phyloP scores from a whole-genome alignment of 2,329 filamentous ascomycete genomes.

The Endoconidiophora polonica region DNA sequence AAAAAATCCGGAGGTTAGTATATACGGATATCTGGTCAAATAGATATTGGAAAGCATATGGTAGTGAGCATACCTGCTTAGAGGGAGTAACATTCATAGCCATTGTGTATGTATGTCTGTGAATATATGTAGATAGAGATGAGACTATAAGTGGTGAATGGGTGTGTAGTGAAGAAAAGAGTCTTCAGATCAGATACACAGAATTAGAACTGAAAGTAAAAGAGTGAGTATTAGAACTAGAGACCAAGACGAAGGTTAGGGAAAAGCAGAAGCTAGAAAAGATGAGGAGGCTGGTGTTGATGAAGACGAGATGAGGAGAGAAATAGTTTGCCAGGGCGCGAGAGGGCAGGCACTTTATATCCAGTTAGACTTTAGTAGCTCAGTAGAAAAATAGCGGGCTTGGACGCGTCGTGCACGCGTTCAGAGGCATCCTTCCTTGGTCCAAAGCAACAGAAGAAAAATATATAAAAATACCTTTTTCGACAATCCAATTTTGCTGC shows the following conservation, averaged over 20 bases:
- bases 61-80: conserved; percentile 33
- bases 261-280: not conserved
- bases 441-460: not conserved
- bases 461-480: no score
- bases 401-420: conserved; percentile 4
- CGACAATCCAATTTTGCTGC: no score
- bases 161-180: not conserved
- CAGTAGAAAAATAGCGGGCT: not conserved
- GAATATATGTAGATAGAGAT: not conserved
- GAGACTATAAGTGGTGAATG: not conserved
- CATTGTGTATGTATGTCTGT: conserved; percentile 31
- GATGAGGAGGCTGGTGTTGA: not conserved
- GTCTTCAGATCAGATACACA: not conserved
- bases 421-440: not conserved
- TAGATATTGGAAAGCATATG: not conserved
- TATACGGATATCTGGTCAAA: not conserved
- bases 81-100: conserved; percentile 51
- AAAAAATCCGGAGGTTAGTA: conserved; percentile 1
- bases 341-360: not conserved
- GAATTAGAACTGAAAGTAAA: not conserved
- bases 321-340: not conserved
- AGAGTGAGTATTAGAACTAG: not conserved
- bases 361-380: not conserved
- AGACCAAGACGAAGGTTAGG: not conserved
- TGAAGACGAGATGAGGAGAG: conserved; percentile 1